These are phyloP conservation scores for Vicia sativa DNA, from an alignment of 306 rosid species.

Conservation along the genomic window DNA sequence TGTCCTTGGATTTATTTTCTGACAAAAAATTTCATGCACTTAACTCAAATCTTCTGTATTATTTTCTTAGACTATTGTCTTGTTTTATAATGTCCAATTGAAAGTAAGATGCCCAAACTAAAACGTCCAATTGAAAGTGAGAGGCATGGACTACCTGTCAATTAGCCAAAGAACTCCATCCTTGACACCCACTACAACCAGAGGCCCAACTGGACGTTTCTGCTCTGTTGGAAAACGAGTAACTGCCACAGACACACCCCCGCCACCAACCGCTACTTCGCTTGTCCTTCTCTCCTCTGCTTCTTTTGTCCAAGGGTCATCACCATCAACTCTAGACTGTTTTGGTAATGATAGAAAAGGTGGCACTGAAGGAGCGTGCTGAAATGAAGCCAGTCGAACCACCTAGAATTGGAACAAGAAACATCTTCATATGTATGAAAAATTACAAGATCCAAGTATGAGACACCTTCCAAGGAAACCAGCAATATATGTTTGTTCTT, in stretches of 20 bases:
- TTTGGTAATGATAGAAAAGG: slow-evolving; percentile 79
- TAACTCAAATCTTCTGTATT: slow-evolving; percentile 10
- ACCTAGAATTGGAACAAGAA: slow-evolving; percentile 58
- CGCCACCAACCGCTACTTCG: slow-evolving; percentile 99
- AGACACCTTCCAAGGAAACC: slow-evolving; percentile 24
- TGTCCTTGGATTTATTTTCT: not conserved
- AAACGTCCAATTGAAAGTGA: slow-evolving; percentile 25
- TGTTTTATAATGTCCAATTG: slow-evolving; percentile 23
- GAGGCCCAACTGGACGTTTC: slow-evolving; percentile 96
- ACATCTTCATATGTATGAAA: slow-evolving; percentile 11
- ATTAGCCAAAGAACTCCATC: slow-evolving; percentile 99
- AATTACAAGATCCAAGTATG: slow-evolving; percentile 8
- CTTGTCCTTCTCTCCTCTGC: slow-evolving; percentile 75
- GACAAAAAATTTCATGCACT: slow-evolving; percentile 15
- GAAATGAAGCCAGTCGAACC: slow-evolving; percentile 97
- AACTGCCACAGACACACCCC: slow-evolving; percentile 94
- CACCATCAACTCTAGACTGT: slow-evolving; percentile 76
- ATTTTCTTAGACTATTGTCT: slow-evolving; percentile 20
- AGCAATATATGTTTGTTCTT: slow-evolving; percentile 16
- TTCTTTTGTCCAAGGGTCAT: slow-evolving; percentile 60
- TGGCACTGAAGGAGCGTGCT: slow-evolving; percentile 97
- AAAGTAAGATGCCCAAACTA: slow-evolving; percentile 42
- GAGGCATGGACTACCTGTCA: slow-evolving; percentile 71
- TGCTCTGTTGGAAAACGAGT: slow-evolving; percentile 96
- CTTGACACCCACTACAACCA: slow-evolving; percentile 89